A percentile compares a stretch with the other conserved stretches of the same genome.
Evolutionary conservation across 2,329 filamentous ascomycete genomes (phyloP).

Genomic region (Epichloe gansuensis): DNA sequence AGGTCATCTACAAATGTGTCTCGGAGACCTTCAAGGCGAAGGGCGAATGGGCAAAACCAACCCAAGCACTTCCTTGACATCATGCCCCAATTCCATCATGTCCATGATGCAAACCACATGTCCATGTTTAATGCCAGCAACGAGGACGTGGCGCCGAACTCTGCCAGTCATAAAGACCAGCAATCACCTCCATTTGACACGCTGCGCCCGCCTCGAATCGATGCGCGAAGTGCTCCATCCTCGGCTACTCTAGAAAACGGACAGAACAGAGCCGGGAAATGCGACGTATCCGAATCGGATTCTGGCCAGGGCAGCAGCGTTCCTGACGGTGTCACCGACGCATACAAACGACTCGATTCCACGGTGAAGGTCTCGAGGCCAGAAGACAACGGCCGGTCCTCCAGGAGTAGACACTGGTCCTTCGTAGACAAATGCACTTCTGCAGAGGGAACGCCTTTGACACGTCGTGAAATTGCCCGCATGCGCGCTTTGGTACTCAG

Average conservation of each 20-base stretch:
- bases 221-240: constrained; percentile 30
- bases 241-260: constrained; percentile 19
- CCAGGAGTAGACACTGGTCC: constrained; percentile 35
- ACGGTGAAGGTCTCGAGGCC: constrained; percentile 16
- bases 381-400: constrained; percentile 12
- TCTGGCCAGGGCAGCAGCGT: constrained; percentile 17
- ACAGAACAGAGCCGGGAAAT: constrained; percentile 13
- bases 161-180: constrained; percentile 15
- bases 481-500: constrained; percentile 64
- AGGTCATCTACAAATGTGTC: constrained; percentile 24
- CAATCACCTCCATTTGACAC: constrained; percentile 34
- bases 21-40: constrained; percentile 20
- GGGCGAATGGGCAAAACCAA: constrained; percentile 17
- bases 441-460: constrained; percentile 29
- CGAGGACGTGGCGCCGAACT: constrained; percentile 7
- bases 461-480: constrained; percentile 67
- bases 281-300: constrained; percentile 29
- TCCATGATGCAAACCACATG: constrained; percentile 16
- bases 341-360: constrained; percentile 25
- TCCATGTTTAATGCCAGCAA: constrained; percentile 8
- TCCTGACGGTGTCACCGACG: constrained; percentile 17
- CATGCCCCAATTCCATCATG: constrained; percentile 37
- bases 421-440: constrained; percentile 32
- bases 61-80: constrained; percentile 37
- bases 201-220: constrained; percentile 37